Evolutionary conservation across 2,329 filamentous ascomycete genomes (phyloP).

Genomic region (Magnaporthiopsis incrustans): DNA sequence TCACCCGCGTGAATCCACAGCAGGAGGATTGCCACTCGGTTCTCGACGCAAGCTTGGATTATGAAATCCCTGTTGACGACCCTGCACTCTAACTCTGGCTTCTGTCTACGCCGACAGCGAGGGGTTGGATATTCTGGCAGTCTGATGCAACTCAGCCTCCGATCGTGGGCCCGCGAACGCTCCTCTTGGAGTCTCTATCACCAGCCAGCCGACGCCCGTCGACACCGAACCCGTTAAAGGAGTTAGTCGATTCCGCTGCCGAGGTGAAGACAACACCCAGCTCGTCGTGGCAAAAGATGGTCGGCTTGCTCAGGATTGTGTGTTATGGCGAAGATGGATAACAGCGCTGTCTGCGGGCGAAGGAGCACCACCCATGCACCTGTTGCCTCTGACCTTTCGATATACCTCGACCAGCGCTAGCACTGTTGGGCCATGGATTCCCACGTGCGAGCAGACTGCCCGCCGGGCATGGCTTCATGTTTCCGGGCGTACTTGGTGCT

Average conservation of each 20-base stretch:
- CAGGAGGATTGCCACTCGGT: background rate
- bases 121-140: background rate
- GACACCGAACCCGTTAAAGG: no score
- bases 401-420: background rate
- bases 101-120: background rate
- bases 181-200: no score
- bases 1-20: background rate
- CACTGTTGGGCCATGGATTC: background rate
- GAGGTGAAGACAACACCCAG: no score
- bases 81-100: background rate
- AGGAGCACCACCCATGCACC: background rate
- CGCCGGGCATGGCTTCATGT: background rate
- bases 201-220: no score
- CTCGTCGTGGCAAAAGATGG: no score
- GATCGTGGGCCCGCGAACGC: background rate
- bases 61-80: background rate
- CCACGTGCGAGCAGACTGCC: background rate
- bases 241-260: no score
- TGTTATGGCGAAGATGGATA: background rate
- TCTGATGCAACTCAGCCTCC: background rate
- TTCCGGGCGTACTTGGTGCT: background rate
- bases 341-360: background rate
- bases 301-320: no score
- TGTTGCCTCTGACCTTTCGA: background rate
- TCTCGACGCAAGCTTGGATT: background rate